Evolutionary conservation across 495 filamentous ascomycete genomes (phyloP).

Genomic region (Amorphotheca resinae): DNA sequence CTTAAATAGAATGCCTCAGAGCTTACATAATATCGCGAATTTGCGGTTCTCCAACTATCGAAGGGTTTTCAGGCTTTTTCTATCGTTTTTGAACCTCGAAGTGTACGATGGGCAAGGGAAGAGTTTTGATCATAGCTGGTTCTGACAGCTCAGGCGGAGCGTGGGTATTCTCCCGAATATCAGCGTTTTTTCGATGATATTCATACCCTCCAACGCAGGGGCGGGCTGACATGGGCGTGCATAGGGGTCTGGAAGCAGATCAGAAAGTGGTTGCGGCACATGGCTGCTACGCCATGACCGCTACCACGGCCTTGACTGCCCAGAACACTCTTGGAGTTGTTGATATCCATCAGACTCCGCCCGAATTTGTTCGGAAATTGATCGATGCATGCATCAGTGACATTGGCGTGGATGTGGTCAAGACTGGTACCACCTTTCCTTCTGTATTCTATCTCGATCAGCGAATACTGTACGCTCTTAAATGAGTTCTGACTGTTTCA

Average conservation of each 20-base stretch:
- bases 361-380: conserved; percentile 68
- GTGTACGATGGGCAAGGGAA: conserved; percentile 24
- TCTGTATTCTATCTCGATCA: background rate
- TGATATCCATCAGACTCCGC: conserved; percentile 68
- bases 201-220: conserved; percentile 13
- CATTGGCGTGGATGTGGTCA: conserved; percentile 80
- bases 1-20: too few species aligned
- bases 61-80: background rate
- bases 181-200: conserved; percentile 1
- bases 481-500: background rate
- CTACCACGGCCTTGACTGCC: conserved; percentile 89
- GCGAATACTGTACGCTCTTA: background rate
- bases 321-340: conserved; percentile 83
- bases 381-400: conserved; percentile 75
- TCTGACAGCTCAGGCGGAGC: conserved; percentile 82
- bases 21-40: background rate
- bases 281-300: conserved; percentile 88
- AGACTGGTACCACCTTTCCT: conserved; percentile 51
- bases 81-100: background rate
- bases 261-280: conserved; percentile 89
- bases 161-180: conserved; percentile 37
- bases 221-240: conserved; percentile 4
- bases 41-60: too few species aligned
- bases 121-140: conserved; percentile 71
- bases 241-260: conserved; percentile 93